phyloP scores from a whole-genome alignment of 768 basidiomycete species.

The Agaricus blazei region DNA sequence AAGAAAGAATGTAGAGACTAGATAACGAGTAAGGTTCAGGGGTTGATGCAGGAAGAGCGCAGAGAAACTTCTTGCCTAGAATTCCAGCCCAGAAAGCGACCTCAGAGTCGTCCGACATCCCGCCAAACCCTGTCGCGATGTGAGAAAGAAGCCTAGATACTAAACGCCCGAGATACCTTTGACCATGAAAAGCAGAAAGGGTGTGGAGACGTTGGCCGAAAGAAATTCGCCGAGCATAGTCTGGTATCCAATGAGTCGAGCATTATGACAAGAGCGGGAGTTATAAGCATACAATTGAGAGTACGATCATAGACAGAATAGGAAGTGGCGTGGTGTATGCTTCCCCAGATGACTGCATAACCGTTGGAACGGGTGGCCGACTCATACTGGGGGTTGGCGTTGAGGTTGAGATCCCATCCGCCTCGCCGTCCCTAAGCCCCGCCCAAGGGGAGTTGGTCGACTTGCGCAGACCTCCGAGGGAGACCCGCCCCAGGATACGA shows the following conservation, averaged over 20 bases:
- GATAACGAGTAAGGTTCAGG: conserved; percentile 12
- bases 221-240: conserved; percentile 94
- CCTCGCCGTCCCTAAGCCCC: conserved; percentile 8
- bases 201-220: conserved; percentile 87
- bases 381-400: conserved; percentile 32
- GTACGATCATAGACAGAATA: conserved; percentile 80
- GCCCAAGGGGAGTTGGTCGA: conserved; percentile 3
- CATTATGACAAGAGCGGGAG: neutral
- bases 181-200: conserved; percentile 94
- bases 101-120: conserved; percentile 71
- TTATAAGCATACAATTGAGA: conserved; percentile 66
- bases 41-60: conserved; percentile 1
- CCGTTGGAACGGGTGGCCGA: conserved; percentile 69
- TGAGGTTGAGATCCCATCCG: neutral
- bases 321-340: conserved; percentile 79
- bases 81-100: conserved; percentile 90
- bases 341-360: conserved; percentile 58
- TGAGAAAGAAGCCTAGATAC: conserved; percentile 2
- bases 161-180: conserved; percentile 45
- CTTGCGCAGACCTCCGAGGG: conserved; percentile 11
- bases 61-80: conserved; percentile 44
- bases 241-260: conserved; percentile 31
- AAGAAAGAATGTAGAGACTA: conserved; percentile 84
- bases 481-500: conserved; percentile 12
- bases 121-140: conserved; percentile 51